Evolutionary conservation across 2,329 filamentous ascomycete species (phyloP).

Genomic region (Ophiostoma sp.): DNA sequence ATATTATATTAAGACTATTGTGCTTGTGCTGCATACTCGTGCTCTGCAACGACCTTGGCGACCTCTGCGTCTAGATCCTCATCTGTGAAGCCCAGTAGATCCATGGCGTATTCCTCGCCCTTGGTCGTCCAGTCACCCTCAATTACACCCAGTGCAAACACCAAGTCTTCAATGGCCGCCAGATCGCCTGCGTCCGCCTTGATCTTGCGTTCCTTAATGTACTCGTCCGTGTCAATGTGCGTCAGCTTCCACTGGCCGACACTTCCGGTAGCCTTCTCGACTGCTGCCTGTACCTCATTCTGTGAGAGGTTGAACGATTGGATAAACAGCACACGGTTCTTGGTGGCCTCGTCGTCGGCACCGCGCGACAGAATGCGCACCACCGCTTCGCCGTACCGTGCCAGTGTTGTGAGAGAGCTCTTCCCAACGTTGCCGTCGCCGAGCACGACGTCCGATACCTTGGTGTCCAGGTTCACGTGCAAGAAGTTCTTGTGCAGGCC

Average conservation of each 20-base stretch:
- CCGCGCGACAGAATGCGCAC: conserved; percentile 31
- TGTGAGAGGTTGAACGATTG: conserved; percentile 40
- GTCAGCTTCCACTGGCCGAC: conserved; percentile 30
- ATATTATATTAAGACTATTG: background rate
- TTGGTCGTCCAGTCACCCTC: conserved; percentile 46
- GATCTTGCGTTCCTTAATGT: conserved; percentile 36
- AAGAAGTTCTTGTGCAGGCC: conserved; percentile 35
- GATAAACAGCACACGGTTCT: conserved; percentile 36
- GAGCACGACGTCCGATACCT: conserved; percentile 33
- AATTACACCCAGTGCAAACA: conserved; percentile 45
- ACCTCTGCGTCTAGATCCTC: conserved; percentile 43
- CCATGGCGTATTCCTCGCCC: conserved; percentile 42
- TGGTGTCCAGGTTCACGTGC: conserved; percentile 33
- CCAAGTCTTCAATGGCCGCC: conserved; percentile 42
- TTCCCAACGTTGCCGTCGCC: conserved; percentile 31
- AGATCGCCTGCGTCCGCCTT: conserved; percentile 37
- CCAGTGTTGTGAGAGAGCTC: conserved; percentile 36
- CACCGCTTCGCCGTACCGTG: conserved; percentile 33
- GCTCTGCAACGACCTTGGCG: conserved; percentile 31
- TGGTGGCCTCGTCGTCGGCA: conserved; percentile 28
- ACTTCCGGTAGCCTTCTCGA: conserved; percentile 32
- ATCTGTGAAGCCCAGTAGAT: conserved; percentile 41
- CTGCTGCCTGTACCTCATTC: conserved; percentile 33
- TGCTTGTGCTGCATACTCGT: background rate
- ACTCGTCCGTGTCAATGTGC: conserved; percentile 37